Base-by-base conservation (phyloP, 2,329 filamentous ascomycete species). In the Fusarium papillatum region DNA sequence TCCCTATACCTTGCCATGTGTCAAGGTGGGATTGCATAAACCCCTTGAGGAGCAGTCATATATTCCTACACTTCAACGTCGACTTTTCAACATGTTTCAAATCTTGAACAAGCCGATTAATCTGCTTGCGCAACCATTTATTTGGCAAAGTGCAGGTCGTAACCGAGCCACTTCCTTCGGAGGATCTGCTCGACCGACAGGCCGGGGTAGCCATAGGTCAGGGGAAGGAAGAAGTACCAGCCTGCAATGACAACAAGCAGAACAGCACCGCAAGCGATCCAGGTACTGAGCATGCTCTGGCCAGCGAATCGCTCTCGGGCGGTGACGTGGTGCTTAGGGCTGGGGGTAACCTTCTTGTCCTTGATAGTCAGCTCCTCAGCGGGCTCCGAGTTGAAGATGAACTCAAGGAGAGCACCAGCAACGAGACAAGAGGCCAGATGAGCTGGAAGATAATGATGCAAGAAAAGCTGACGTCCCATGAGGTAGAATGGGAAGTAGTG, bases 91-190 rank as follows among this genome's bases (percentile, higher is more conserved):
- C 31, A 63, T 50, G 16, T 39, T 53, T 14, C 38, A 59, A 50
- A 29, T 36, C 34, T n/a, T n/a, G 17, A 48, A 48, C 6, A 61
- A 62, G 59, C 41, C 55, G 55, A 36, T 29, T 36, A 41, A 57
- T 29, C 10, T 39, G 64, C 55, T 22, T 70, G 50, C 53, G 24
- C 41, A 61, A 31, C 29, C 71, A 22, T 72, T 87, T 94, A 99
- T 91, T 99, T 99, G 71, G 97, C 97, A 88, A 99, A 99, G 87
- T 99, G 97, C 83, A 99, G 89, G 84, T 99, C 97, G 83, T 98
- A 99, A 76, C 95, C 94, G 77, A 99, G 89, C 96, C 96, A 98
- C 89, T 98, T 98, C 84, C 97, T 93, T 74, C 93, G 90, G 74
- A 94, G 86, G 36, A 99, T 94, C 82, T 95, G 89, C 16, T 93